Percentiles rank a stretch among this genome's conserved stretches.
phyloP scores from a whole-genome alignment of 2,329 filamentous ascomycete genomes.

The Epichloe brachyelytri region DNA sequence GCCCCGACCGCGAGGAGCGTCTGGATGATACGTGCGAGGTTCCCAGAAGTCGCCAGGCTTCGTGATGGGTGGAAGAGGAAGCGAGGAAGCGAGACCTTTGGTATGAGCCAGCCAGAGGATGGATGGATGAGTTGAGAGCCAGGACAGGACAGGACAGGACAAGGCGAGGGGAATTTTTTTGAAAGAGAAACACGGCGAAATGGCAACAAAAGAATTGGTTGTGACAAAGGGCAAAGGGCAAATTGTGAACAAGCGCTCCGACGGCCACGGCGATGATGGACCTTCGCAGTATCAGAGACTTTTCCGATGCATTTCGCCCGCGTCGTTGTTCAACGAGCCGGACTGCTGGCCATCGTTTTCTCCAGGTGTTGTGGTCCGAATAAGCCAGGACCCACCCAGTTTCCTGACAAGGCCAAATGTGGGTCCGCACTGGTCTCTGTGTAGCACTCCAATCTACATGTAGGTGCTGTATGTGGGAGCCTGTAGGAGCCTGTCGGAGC shows the following conservation, averaged over 20 bases:
- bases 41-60: neutral
- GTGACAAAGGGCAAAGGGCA: slow-evolving; percentile 6
- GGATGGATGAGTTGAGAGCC: slow-evolving; percentile 6
- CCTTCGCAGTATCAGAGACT: slow-evolving; percentile 11
- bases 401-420: slow-evolving; percentile 7
- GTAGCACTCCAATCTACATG: too few species aligned
- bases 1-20: neutral
- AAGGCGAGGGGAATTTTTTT: slow-evolving; percentile 5
- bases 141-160: neutral
- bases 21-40: neutral
- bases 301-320: slow-evolving; percentile 1
- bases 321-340: slow-evolving; percentile 5
- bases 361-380: slow-evolving; percentile 28
- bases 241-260: slow-evolving; percentile 2
- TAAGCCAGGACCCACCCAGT: slow-evolving; percentile 19
- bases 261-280: slow-evolving; percentile 10
- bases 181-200: slow-evolving; percentile 4
- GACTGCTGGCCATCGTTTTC: slow-evolving; percentile 24
- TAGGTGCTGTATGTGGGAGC: too few species aligned
- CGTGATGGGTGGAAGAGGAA: slow-evolving; percentile 4
- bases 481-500: too few species aligned
- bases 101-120: slow-evolving; percentile 2
- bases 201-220: slow-evolving; percentile 4
- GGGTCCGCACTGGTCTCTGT: neutral
- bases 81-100: neutral